Evolutionary conservation across 208 protist species (phyloP).

Genomic region (Trypanosoma rangeli): DNA sequence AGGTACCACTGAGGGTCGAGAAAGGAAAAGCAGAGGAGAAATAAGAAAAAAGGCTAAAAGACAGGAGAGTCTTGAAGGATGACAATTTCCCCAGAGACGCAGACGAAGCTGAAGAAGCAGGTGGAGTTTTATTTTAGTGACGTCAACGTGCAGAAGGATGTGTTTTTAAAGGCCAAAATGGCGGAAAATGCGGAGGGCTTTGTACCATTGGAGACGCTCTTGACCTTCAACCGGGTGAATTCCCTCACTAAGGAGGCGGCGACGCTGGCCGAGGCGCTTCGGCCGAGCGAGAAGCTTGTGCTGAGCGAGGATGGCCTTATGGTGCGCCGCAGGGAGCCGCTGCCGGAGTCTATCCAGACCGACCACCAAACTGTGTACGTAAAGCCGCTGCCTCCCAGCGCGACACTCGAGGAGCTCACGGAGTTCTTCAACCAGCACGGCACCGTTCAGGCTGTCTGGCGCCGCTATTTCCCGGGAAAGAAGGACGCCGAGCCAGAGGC

Average conservation of each 20-base stretch:
- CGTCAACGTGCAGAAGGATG: constrained; percentile 89
- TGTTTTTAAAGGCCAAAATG: constrained; percentile 90
- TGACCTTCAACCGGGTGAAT: constrained; percentile 89
- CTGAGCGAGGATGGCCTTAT: constrained; percentile 57
- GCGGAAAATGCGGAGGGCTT: constrained; percentile 84
- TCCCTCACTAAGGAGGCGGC: constrained; percentile 68
- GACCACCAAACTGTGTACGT: constrained; percentile 88
- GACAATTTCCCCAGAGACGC: constrained; percentile 18
- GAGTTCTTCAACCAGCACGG: constrained; percentile 74
- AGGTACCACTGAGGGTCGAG: neutral
- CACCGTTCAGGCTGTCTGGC: constrained; percentile 83
- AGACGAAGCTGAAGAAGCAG: constrained; percentile 64
- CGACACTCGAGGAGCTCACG: constrained; percentile 76
- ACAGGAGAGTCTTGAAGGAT: neutral
- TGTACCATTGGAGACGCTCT: constrained; percentile 67
- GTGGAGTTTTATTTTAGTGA: constrained; percentile 94
- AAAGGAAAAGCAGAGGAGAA: neutral
- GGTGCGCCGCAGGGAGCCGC: constrained; percentile 74
- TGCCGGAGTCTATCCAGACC: constrained; percentile 87
- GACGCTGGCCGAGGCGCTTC: constrained; percentile 63
- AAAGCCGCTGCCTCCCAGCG: constrained; percentile 71
- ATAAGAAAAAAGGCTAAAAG: constrained; percentile 11
- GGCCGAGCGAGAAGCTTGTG: constrained; percentile 61
- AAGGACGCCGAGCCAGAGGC: constrained; percentile 57
- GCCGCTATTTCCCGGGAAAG: constrained; percentile 73